phyloP scores from a whole-genome alignment of 371 early-diverging fungal genomes.

The Capillidium heterosporum region DNA sequence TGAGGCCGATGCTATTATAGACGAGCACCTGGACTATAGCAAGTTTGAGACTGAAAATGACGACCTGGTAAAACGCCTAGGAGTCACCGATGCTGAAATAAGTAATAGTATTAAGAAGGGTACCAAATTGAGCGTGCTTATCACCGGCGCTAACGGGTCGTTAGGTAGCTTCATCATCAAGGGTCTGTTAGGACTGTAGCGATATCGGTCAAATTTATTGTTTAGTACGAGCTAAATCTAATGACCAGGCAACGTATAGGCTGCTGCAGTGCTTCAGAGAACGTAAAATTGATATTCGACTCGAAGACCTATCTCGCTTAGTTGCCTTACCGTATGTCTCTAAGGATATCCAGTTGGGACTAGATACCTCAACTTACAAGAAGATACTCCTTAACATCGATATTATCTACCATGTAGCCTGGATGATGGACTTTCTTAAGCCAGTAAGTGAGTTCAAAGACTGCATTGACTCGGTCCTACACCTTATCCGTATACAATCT shows the following conservation, averaged over 20 bases:
- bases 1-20: background rate
- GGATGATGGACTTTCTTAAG: constrained; percentile 4
- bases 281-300: background rate
- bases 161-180: background rate
- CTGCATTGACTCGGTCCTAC: background rate
- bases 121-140: background rate
- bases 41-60: background rate
- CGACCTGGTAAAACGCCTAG: constrained; percentile 5
- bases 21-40: background rate
- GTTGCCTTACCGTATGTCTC: background rate
- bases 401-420: constrained; percentile 4
- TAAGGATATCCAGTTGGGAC: background rate
- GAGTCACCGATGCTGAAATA: no score
- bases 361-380: background rate
- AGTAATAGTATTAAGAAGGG: no score
- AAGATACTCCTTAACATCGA: background rate
- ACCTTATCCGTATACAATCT: background rate
- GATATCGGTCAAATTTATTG: background rate
- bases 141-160: background rate
- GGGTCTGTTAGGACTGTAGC: background rate
- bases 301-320: background rate
- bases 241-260: background rate
- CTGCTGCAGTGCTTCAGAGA: background rate
- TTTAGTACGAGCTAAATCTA: background rate
- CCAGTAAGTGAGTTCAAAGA: background rate